Evolutionary conservation across 108 stramenopile genomes (phyloP).

Genomic region (Chaetoceros muelleri): DNA sequence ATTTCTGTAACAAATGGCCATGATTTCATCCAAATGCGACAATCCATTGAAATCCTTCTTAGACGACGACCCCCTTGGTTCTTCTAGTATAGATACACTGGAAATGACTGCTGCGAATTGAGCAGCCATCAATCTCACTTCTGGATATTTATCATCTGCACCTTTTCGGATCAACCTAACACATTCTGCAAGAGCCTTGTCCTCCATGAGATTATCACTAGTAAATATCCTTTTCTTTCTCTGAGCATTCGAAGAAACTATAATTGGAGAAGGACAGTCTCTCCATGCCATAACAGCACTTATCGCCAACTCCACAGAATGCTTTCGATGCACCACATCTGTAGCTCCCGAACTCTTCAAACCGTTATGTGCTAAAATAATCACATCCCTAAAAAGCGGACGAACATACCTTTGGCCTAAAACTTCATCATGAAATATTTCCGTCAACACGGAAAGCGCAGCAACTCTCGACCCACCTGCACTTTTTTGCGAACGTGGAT

Average conservation of each 20-base stretch:
- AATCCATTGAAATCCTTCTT: background rate
- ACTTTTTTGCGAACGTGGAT: slow-evolving; percentile 60
- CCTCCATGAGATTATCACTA: slow-evolving; percentile 41
- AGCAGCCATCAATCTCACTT: slow-evolving; percentile 55
- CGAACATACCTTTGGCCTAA: background rate
- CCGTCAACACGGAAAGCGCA: slow-evolving; percentile 54
- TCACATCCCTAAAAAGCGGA: slow-evolving; percentile 23
- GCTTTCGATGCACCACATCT: slow-evolving; percentile 66
- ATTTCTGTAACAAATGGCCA: slow-evolving; percentile 52
- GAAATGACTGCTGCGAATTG: slow-evolving; percentile 27
- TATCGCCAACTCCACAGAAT: slow-evolving; percentile 41
- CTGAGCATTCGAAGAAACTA: background rate
- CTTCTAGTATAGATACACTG: background rate
- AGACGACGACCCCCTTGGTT: background rate
- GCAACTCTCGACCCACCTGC: slow-evolving; percentile 68
- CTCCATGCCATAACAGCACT: slow-evolving; percentile 55
- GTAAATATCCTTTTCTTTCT: background rate
- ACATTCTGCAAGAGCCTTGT: slow-evolving; percentile 45
- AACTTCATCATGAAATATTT: slow-evolving; percentile 27
- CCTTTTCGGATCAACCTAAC: slow-evolving; percentile 59
- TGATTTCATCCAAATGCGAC: slow-evolving; percentile 41
- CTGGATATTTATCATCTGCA: slow-evolving; percentile 54
- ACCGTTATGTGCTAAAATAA: slow-evolving; percentile 49
- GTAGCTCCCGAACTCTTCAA: slow-evolving; percentile 37
- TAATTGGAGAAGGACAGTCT: slow-evolving; percentile 17